Percentiles rank a stretch among this genome's conserved stretches.
These are phyloP conservation scores for Trichoderma simmonsii DNA, from an alignment of 2,329 filamentous ascomycete species.

Conservation along the genomic window DNA sequence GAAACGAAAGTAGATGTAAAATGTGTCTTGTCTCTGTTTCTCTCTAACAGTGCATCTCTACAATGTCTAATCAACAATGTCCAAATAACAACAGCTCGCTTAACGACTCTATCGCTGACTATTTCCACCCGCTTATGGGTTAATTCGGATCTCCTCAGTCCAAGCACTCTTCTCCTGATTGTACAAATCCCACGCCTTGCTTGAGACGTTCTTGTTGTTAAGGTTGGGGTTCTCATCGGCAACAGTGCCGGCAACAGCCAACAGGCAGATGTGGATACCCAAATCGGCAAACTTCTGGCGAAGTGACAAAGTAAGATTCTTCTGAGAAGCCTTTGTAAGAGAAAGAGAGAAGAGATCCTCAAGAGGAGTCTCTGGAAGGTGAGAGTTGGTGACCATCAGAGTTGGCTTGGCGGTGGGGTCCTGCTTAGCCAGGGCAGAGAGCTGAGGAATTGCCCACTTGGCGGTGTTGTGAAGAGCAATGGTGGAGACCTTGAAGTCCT, in stretches of 20 bases:
- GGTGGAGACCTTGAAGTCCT: constrained; percentile 49
- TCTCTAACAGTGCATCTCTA: not conserved
- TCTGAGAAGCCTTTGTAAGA: constrained; percentile 50
- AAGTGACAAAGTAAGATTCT: constrained; percentile 46
- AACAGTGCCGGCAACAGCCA: constrained; percentile 43
- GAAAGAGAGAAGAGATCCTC: constrained; percentile 48
- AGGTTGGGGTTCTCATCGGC: constrained; percentile 16
- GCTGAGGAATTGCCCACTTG: constrained; percentile 44
- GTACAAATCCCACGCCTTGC: constrained; percentile 22
- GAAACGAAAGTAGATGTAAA: not conserved
- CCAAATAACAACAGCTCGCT: not conserved
- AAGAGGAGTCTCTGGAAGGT: constrained; percentile 45
- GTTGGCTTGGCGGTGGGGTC: constrained; percentile 38
- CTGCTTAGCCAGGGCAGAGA: constrained; percentile 32
- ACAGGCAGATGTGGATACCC: constrained; percentile 46
- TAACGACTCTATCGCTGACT: not conserved
- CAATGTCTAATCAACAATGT: not conserved
- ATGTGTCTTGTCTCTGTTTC: not conserved
- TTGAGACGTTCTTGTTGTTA: constrained; percentile 22
- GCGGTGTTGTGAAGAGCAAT: constrained; percentile 47
- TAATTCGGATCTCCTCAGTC: constrained; percentile 9
- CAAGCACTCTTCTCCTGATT: constrained; percentile 17
- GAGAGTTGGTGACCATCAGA: constrained; percentile 47
- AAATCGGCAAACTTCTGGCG: constrained; percentile 35
- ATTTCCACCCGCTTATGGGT: not conserved